Evolutionary conservation across 306 rosid species (phyloP).

Genomic region (Chamaecrista fasciculata): DNA sequence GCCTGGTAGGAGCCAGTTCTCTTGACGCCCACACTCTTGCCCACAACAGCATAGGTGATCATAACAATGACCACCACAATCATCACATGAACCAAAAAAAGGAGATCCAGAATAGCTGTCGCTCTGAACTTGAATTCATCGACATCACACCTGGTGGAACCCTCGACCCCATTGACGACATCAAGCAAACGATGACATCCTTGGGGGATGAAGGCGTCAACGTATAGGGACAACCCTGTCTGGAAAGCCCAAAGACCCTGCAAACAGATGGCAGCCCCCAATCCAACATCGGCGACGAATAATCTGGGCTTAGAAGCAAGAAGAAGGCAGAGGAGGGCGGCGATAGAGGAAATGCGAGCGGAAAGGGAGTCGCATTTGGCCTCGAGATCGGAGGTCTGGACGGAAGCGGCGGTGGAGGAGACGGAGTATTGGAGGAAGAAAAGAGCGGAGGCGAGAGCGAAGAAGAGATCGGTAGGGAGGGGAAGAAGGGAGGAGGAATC

Average conservation of each 20-base stretch:
- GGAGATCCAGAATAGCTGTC: constrained; percentile 73
- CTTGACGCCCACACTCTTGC: constrained; percentile 45
- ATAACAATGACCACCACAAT: constrained; percentile 56
- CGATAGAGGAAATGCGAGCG: constrained; percentile 45
- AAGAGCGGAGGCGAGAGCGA: constrained; percentile 59
- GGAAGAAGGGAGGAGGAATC: constrained; percentile 54
- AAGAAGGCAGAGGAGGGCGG: constrained; percentile 50
- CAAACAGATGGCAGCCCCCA: constrained; percentile 57
- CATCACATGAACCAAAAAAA: constrained; percentile 60
- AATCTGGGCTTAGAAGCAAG: constrained; percentile 67
- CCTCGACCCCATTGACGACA: constrained; percentile 69
- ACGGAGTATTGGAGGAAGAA: constrained; percentile 65
- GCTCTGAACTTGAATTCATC: constrained; percentile 79
- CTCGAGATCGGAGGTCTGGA: constrained; percentile 73
- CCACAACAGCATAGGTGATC: constrained; percentile 49
- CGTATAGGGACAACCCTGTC: constrained; percentile 83
- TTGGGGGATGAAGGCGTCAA: constrained; percentile 81
- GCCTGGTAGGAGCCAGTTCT: constrained; percentile 83
- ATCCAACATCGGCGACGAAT: constrained; percentile 64
- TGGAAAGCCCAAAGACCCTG: constrained; percentile 84
- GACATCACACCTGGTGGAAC: constrained; percentile 80
- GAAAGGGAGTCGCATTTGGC: constrained; percentile 74
- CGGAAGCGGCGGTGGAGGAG: constrained; percentile 50
- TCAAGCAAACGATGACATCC: constrained; percentile 89
- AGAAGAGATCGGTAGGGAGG: constrained; percentile 64